Conservation (phyloP, 2,329 filamentous ascomycete genomes). For the Paecilomyces formosus region DNA sequence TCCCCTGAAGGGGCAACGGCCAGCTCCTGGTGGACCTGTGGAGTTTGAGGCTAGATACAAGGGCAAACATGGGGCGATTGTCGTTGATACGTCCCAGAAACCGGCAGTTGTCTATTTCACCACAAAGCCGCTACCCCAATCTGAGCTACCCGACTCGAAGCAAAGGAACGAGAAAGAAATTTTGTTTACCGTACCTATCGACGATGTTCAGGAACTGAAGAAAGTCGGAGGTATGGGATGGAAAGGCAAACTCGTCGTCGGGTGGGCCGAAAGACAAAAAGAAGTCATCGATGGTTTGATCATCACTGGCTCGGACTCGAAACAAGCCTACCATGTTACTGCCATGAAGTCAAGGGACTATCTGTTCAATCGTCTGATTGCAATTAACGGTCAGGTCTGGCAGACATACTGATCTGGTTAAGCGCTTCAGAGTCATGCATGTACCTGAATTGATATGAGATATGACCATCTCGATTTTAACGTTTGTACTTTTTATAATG, state of each 20-base stretch:
- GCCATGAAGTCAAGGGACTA: conserved; percentile 67
- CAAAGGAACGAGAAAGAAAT: conserved; percentile 47
- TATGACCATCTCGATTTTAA: background rate
- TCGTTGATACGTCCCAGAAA: conserved; percentile 45
- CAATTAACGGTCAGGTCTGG: conserved; percentile 78
- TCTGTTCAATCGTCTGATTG: conserved; percentile 69
- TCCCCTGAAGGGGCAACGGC: conserved; percentile 34
- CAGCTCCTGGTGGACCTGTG: conserved; percentile 56
- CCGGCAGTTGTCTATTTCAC: conserved; percentile 54
- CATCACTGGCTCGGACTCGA: conserved; percentile 34
- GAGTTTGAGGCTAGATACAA: conserved; percentile 67
- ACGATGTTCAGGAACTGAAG: conserved; percentile 64
- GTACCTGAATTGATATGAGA: background rate
- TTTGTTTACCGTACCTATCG: conserved; percentile 62
- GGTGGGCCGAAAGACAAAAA: conserved; percentile 62
- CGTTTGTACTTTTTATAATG: background rate
- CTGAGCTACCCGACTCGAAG: conserved; percentile 33
- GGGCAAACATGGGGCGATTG: conserved; percentile 65
- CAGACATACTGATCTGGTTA: conserved; percentile 54
- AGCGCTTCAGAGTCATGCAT: background rate
- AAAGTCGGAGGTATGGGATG: conserved; percentile 77
- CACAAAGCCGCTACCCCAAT: conserved; percentile 31
- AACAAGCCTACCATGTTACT: conserved; percentile 56
- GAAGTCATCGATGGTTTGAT: conserved; percentile 71
- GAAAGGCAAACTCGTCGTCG: conserved; percentile 77